Conservation (phyloP, 441 rosid genomes). For the Brassica hybrid region DNA sequence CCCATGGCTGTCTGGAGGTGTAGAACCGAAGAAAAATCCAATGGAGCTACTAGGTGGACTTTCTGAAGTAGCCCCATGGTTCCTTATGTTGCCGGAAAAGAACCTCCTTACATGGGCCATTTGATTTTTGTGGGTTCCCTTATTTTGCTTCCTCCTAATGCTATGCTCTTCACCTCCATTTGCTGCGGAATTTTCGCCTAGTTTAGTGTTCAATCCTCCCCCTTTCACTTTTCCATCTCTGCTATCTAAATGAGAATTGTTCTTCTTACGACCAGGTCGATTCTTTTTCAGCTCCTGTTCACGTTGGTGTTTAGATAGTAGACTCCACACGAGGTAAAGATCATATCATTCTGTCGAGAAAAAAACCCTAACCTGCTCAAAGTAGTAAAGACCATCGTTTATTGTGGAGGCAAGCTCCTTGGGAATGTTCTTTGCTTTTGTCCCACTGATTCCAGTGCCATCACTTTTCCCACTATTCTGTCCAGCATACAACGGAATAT, state of each 20-base stretch:
- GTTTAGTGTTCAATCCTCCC: slow-evolving; percentile 51
- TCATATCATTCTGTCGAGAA: too few species aligned
- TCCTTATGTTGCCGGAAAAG: slow-evolving; percentile 82
- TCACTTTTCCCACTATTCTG: slow-evolving; percentile 75
- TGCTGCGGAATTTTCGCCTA: slow-evolving; percentile 52
- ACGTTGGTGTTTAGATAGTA: slow-evolving; percentile 17
- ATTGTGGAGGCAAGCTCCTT: slow-evolving; percentile 83
- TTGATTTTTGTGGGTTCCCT: slow-evolving; percentile 65
- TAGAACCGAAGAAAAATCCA: slow-evolving; percentile 94
- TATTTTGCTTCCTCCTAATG: slow-evolving; percentile 66
- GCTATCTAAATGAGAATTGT: slow-evolving; percentile 54
- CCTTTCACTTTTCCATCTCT: slow-evolving; percentile 61
- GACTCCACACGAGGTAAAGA: slow-evolving; percentile 11
- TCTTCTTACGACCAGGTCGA: slow-evolving; percentile 59
- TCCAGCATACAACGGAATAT: slow-evolving; percentile 43
- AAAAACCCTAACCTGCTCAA: slow-evolving; percentile 70
- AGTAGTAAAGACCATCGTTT: slow-evolving; percentile 92
- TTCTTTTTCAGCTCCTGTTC: slow-evolving; percentile 79
- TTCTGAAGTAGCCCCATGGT: slow-evolving; percentile 75
- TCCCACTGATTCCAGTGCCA: slow-evolving; percentile 50
- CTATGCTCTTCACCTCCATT: slow-evolving; percentile 65
- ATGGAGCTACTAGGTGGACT: slow-evolving; percentile 95
- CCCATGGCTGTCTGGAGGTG: slow-evolving; percentile 94
- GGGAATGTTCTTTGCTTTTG: slow-evolving; percentile 62
- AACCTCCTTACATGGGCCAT: slow-evolving; percentile 71